Evolutionary conservation across 805 yeast species (phyloP).

Genomic region (Candida morakotiae): DNA sequence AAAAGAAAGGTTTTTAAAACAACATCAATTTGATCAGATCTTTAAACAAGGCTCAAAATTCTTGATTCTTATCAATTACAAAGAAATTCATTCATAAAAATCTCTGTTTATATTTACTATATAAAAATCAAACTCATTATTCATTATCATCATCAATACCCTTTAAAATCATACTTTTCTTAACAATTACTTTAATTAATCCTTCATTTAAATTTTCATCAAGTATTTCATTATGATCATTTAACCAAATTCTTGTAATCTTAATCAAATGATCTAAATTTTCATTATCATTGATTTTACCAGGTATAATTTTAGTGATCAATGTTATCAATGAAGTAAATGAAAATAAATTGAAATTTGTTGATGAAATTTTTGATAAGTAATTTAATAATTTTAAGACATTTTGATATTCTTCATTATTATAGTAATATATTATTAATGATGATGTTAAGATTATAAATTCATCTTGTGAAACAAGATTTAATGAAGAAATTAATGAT

Average conservation of each 20-base stretch:
- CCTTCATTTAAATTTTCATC: slow-evolving; percentile 12
- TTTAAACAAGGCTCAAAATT: no score
- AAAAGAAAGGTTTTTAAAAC: no score
- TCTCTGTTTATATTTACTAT: no score
- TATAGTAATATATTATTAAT: slow-evolving; percentile 19
- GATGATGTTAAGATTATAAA: slow-evolving; percentile 27
- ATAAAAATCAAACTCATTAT: slow-evolving; percentile 6
- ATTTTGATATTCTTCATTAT: slow-evolving; percentile 15
- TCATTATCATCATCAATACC: slow-evolving; percentile 15
- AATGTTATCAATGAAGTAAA: slow-evolving; percentile 29
- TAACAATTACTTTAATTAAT: slow-evolving; percentile 26
- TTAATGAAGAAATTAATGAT: slow-evolving; percentile 25
- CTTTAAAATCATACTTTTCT: slow-evolving; percentile 29
- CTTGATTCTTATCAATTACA: no score
- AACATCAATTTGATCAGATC: no score
- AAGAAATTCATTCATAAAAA: no score
- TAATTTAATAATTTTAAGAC: slow-evolving; percentile 20
- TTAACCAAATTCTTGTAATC: slow-evolving; percentile 27
- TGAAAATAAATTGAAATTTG: slow-evolving; percentile 25
- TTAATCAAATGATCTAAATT: slow-evolving; percentile 25
- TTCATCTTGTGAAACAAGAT: slow-evolving; percentile 31
- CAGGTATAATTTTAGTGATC: slow-evolving; percentile 14
- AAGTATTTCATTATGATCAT: slow-evolving; percentile 10
- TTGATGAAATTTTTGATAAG: slow-evolving; percentile 14
- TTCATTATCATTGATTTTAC: slow-evolving; percentile 16